Base-by-base conservation (phyloP, 169 alveolate genomes). In the Plasmodium inui region DNA sequence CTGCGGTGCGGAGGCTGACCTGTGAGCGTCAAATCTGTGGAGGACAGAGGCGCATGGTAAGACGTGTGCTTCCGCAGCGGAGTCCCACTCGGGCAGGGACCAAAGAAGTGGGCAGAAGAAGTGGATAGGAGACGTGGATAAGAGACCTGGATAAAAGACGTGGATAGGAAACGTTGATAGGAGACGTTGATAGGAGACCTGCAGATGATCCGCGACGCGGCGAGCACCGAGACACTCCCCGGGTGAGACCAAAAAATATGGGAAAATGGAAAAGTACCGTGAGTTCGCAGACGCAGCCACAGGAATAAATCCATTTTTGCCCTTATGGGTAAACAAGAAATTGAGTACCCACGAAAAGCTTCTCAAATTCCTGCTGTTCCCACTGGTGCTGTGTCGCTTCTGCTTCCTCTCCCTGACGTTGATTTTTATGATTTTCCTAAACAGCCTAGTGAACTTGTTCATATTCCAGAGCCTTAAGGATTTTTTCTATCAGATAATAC, bases 211-310 rank as follows among this genome's bases (percentile, higher is more conserved):
- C n/a, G n/a, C n/a, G 9, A 78, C 9, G 26, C 26, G 17, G 28
- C 19, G 9, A 46, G 22, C 0, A 44, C 5, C n/a, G 55, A 44
- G 10, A 12, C 55, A 44, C 10, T 3, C n/a, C 55, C 55, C 55
- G 55, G 55, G 10, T 44, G 55, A 44, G 17, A 44, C n/a, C n/a
- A 0, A 26, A 79, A 84, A 84, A 84, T 30, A 85, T 85, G 93
- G 93, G 39, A 86, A 95, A 95, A 86, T 86, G 93, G 93, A 86
- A 86, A 95, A 95, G 57, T 95, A 83, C 67, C 73, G 95, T 14
- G 96, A 95, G 80, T 95, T 95, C 61, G 84, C 96, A 22, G 96
- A 95, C 50, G 84, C 79, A n/a, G 92, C 96, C 14, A 95, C 96
- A 37, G 96, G 96, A n/a, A 92, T 95, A 55, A 95, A 95, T 26